Evolutionary conservation across 257 asterid genomes (phyloP).

Genomic region (Linderniella brevidens): DNA sequence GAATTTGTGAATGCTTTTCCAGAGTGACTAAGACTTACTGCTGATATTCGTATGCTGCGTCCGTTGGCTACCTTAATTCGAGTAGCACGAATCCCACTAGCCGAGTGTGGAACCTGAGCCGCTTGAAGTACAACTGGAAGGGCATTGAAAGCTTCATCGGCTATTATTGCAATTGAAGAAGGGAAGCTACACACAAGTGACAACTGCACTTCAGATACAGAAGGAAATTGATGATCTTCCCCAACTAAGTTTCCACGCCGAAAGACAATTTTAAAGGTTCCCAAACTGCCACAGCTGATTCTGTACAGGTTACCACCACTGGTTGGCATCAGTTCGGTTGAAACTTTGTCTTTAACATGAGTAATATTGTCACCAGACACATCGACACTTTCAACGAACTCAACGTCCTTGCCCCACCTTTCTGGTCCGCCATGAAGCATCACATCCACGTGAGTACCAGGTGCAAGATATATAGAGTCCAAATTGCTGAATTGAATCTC

Average conservation of each 20-base stretch:
- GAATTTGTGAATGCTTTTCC: slow-evolving; percentile 78
- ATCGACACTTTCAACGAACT: slow-evolving; percentile 45
- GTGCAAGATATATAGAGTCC: slow-evolving; percentile 48
- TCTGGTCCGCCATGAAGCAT: slow-evolving; percentile 81
- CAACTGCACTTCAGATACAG: slow-evolving; percentile 58
- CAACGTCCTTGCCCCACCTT: slow-evolving; percentile 60
- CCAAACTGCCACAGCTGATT: slow-evolving; percentile 51
- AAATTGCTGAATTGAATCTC: slow-evolving; percentile 30
- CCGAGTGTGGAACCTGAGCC: slow-evolving; percentile 46
- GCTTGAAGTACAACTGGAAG: slow-evolving; percentile 41
- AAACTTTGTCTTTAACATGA: slow-evolving; percentile 17
- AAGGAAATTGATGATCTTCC: slow-evolving; percentile 53
- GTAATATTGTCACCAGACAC: slow-evolving; percentile 20
- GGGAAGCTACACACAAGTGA: slow-evolving; percentile 49
- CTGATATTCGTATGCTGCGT: slow-evolving; percentile 62
- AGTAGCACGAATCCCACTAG: slow-evolving; percentile 41
- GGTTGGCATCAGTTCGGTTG: slow-evolving; percentile 22
- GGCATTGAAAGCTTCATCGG: slow-evolving; percentile 54
- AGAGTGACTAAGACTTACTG: slow-evolving; percentile 55
- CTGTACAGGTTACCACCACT: slow-evolving; percentile 41
- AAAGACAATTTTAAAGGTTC: slow-evolving; percentile 44
- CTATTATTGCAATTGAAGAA: slow-evolving; percentile 50
- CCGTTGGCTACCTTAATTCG: slow-evolving; percentile 77
- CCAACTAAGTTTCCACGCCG: slow-evolving; percentile 81
- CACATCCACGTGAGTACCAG: slow-evolving; percentile 57